A percentile compares a stretch with the other conserved stretches of the same genome.
Evolutionary conservation across 176 grass and related monocot species (phyloP).

Genomic region (Avena eriantha): DNA sequence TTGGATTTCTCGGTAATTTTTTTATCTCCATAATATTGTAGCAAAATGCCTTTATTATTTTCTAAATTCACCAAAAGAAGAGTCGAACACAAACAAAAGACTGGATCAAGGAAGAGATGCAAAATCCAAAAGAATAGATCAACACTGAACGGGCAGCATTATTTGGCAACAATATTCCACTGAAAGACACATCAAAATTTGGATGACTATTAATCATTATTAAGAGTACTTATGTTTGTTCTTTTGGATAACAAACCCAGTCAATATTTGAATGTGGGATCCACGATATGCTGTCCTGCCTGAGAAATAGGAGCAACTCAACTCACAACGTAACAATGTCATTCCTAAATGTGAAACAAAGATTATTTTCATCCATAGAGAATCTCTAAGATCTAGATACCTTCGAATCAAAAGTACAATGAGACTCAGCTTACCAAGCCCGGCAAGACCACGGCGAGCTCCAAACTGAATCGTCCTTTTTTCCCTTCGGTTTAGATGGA

Average conservation of each 20-base stretch:
- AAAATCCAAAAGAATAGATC: too few relatives aligned
- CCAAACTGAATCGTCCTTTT: conserved; percentile 83
- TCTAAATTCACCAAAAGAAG: too few relatives aligned
- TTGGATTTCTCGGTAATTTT: too few relatives aligned
- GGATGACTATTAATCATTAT: not conserved
- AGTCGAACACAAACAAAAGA: too few relatives aligned
- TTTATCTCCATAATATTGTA: too few relatives aligned
- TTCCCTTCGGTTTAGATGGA: conserved; percentile 79
- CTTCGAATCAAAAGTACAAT: not conserved
- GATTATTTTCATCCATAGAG: not conserved
- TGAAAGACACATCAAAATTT: conserved; percentile 1
- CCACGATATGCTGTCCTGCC: conserved; percentile 83
- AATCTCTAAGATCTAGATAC: not conserved
- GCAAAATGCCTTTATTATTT: too few relatives aligned
- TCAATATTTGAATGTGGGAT: conserved; percentile 70
- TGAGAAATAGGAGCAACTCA: conserved; percentile 82
- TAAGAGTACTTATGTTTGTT: not conserved
- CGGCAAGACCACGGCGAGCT: conserved; percentile 87
- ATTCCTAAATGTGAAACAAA: conserved; percentile 61
- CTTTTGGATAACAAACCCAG: conserved; percentile 52
- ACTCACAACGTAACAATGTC: conserved; percentile 73
- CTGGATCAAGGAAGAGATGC: too few relatives aligned
- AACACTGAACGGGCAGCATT: too few relatives aligned
- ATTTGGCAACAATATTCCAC: not conserved
- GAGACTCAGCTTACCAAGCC: conserved; percentile 56